These are phyloP conservation scores for Acacia crassicarpa DNA, from an alignment of 306 rosid species.

Conservation along the genomic window DNA sequence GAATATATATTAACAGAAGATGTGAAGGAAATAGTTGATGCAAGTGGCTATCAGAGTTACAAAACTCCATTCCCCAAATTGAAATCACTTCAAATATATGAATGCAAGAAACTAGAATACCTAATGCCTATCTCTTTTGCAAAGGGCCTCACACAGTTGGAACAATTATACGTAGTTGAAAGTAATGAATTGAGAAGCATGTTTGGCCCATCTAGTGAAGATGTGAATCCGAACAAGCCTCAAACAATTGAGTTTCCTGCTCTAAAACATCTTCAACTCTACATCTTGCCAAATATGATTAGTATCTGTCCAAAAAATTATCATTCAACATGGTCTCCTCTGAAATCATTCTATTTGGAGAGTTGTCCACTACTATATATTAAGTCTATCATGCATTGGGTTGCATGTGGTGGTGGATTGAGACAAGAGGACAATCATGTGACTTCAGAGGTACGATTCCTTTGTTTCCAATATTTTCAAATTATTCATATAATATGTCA, in stretches of 20 bases:
- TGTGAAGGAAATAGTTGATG: neutral
- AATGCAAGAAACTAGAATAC: conserved; percentile 14
- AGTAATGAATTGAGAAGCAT: too few species aligned
- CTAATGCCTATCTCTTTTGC: neutral
- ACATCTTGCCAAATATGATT: neutral
- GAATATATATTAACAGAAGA: neutral
- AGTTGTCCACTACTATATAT: neutral
- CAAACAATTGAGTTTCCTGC: neutral
- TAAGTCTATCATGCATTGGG: neutral
- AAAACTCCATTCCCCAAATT: conserved; percentile 18
- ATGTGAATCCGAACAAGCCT: too few species aligned
- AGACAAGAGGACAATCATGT: neutral
- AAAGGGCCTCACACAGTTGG: neutral
- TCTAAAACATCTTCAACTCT: neutral
- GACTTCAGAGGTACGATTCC: neutral
- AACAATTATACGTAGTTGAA: fast-evolving
- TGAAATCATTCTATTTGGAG: fast-evolving
- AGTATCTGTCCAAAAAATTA: neutral
- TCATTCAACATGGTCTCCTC: neutral
- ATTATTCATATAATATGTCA: too few species aligned
- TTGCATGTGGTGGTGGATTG: neutral
- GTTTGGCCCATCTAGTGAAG: neutral
- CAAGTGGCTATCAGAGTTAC: neutral
- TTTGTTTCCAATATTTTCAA: too few species aligned
- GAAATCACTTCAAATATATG: fast-evolving